phyloP scores from a whole-genome alignment of 73 alveolate species.

The Tetrahymena borealis region DNA sequence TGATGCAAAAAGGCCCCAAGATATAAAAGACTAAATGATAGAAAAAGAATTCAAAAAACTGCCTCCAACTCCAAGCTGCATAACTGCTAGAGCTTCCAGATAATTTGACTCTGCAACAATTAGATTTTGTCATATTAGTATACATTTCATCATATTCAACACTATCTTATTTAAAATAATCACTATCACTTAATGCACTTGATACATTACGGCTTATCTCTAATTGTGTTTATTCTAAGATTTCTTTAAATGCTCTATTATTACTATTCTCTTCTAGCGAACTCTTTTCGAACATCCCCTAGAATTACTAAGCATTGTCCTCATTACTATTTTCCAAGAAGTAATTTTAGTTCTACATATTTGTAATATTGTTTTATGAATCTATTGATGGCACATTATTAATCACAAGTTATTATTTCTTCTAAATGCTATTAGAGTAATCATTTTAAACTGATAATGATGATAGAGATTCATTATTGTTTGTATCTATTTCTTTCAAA shows the following conservation, averaged over 20 bases:
- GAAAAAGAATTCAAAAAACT: not conserved
- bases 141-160: not conserved
- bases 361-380: too few relatives aligned
- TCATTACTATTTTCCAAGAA: too few relatives aligned
- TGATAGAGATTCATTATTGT: too few relatives aligned
- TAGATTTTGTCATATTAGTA: not conserved
- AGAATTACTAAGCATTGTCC: too few relatives aligned
- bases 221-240: not conserved
- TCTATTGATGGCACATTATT: too few relatives aligned
- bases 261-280: not conserved
- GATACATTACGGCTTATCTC: not conserved
- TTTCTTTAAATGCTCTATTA: not conserved
- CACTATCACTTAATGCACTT: not conserved
- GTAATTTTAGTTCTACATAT: too few relatives aligned
- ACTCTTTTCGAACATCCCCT: too few relatives aligned
- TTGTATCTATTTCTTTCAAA: not conserved
- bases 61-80: not conserved
- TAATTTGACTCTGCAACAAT: too few relatives aligned
- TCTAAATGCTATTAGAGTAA: too few relatives aligned
- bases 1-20: not conserved
- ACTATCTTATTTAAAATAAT: not conserved
- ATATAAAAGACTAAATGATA: not conserved
- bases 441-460: too few relatives aligned
- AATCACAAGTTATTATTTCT: too few relatives aligned
- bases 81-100: not conserved